A percentile compares a stretch with the other conserved stretches of the same genome.
These are phyloP conservation scores for Sanghuangporus weigelae DNA, from an alignment of 1,284 basidiomycete species.

Conservation along the genomic window DNA sequence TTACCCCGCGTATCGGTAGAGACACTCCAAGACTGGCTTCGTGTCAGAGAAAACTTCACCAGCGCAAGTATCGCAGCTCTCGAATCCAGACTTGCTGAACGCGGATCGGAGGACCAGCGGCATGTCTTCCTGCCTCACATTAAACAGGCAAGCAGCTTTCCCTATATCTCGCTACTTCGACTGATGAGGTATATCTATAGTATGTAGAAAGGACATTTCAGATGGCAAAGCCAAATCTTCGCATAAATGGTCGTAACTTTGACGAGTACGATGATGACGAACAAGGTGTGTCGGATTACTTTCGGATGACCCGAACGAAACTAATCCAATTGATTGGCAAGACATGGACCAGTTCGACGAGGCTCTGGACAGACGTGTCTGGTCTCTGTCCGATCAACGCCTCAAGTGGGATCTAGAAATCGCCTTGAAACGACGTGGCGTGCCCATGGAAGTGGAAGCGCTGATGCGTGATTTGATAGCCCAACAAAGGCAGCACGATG, in stretches of 20 bases:
- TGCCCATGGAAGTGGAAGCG: constrained; percentile 47
- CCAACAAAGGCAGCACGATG: constrained; percentile 30
- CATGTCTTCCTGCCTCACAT: constrained; percentile 43
- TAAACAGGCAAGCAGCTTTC: constrained; percentile 38
- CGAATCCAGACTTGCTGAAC: constrained; percentile 36
- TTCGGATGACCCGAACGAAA: background rate
- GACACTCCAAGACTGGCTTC: constrained; percentile 55
- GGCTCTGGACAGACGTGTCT: constrained; percentile 66
- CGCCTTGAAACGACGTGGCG: constrained; percentile 52
- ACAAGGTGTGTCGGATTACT: constrained; percentile 37
- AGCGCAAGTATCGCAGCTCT: constrained; percentile 38
- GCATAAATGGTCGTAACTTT: constrained; percentile 74
- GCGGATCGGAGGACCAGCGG: constrained; percentile 33
- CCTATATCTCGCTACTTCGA: background rate
- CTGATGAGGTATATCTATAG: constrained; percentile 29
- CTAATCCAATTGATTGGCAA: constrained; percentile 24
- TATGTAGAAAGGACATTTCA: constrained; percentile 58
- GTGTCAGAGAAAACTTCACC: constrained; percentile 47
- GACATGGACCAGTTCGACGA: constrained; percentile 80
- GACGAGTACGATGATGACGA: constrained; percentile 57
- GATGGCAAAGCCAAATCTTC: constrained; percentile 63
- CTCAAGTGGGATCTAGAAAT: constrained; percentile 64
- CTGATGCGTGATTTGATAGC: constrained; percentile 43
- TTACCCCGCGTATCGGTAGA: constrained; percentile 60
- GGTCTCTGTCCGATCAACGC: constrained; percentile 62